Conservation (phyloP, 148 eudicot genomes). For the Rhododendron kiyosumense region DNA sequence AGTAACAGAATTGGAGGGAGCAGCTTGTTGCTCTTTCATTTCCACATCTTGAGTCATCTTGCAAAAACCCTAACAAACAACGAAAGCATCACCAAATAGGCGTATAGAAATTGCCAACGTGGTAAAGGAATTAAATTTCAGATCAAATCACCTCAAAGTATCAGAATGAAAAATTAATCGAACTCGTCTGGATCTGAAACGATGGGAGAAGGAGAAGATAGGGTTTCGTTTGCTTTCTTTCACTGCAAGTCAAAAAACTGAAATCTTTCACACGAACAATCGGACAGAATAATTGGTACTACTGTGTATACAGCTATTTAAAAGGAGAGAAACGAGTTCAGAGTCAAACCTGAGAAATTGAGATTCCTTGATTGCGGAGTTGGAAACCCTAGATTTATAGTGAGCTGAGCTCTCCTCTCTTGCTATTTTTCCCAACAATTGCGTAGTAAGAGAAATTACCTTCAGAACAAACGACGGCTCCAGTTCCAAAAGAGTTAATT, state of each 20-base stretch:
- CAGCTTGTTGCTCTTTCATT: conserved; percentile 68
- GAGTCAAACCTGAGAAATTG: neutral
- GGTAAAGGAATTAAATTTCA: neutral
- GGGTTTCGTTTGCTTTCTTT: conserved; percentile 9
- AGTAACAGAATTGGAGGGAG: conserved; percentile 54
- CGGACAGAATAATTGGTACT: neutral
- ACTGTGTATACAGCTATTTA: neutral
- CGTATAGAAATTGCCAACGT: neutral
- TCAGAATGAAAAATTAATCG: neutral
- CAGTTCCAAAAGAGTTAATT: neutral
- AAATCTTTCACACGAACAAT: neutral
- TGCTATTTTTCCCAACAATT: neutral
- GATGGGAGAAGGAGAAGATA: neutral
- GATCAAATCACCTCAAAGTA: conserved; percentile 6
- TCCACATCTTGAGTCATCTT: conserved; percentile 87
- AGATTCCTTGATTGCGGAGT: conserved; percentile 4
- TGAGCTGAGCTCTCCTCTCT: neutral
- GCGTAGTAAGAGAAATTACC: neutral
- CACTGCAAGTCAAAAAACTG: conserved; percentile 11
- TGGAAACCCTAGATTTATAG: conserved; percentile 12
- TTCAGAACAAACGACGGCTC: neutral
- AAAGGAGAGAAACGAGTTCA: neutral
- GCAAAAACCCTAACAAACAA: neutral
- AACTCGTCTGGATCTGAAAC: conserved; percentile 5
- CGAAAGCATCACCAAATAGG: neutral